These are phyloP conservation scores for Neurospora sp. DNA, from an alignment of 495 filamentous ascomycete species.

Conservation along the genomic window DNA sequence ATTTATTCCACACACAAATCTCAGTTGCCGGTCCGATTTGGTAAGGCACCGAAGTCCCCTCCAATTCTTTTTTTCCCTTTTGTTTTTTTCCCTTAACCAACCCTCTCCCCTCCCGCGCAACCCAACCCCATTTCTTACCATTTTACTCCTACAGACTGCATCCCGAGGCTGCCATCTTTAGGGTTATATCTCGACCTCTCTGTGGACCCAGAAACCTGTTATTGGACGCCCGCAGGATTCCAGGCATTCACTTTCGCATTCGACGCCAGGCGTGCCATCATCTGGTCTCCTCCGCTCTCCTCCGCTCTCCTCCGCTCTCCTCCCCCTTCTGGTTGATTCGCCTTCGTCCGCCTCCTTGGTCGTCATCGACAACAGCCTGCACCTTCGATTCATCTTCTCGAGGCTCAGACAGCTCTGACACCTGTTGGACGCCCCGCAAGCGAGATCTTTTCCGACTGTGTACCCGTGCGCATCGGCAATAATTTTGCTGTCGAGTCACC, in stretches of 20 bases:
- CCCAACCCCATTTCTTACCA: conserved; percentile 1
- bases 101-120: conserved; percentile 4
- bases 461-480: neutral
- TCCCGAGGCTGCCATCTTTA: conserved; percentile 9
- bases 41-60: conserved; percentile 12
- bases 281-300: neutral
- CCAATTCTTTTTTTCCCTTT: conserved; percentile 14
- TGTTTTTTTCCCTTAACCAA: conserved; percentile 3
- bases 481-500: neutral
- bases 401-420: neutral
- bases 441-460: neutral
- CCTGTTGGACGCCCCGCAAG: neutral
- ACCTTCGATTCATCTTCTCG: neutral
- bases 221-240: neutral
- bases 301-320: neutral
- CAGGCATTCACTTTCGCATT: neutral
- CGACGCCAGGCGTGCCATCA: neutral
- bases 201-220: neutral
- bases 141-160: conserved; percentile 7
- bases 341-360: neutral
- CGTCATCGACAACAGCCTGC: neutral
- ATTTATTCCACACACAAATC: conserved; percentile 31
- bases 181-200: conserved; percentile 11
- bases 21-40: conserved; percentile 18
- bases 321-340: neutral